Evolutionary conservation across 768 basidiomycete genomes (phyloP).

Genomic region (Suillus fuscotomentosus): DNA sequence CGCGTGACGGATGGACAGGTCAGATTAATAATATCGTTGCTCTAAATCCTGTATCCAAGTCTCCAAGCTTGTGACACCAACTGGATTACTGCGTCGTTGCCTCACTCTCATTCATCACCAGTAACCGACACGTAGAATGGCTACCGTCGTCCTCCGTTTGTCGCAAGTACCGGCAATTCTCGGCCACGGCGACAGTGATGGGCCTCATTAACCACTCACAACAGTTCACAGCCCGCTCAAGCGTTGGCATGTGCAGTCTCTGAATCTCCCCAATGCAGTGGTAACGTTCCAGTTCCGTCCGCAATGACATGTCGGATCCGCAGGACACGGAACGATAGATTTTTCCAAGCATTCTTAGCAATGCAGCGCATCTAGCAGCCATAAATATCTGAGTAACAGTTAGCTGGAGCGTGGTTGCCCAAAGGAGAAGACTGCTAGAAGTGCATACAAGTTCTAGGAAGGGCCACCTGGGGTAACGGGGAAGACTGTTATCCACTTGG

Average conservation of each 20-base stretch:
- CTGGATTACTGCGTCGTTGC: neutral
- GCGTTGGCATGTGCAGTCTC: constrained; percentile 25
- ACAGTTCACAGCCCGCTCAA: constrained; percentile 8
- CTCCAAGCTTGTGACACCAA: neutral
- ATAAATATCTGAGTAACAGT: constrained; percentile 13
- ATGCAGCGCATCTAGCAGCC: constrained; percentile 11
- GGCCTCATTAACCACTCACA: constrained; percentile 17
- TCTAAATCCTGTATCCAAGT: neutral
- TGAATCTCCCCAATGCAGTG: constrained; percentile 13
- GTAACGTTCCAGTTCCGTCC: constrained; percentile 10
- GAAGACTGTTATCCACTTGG: neutral
- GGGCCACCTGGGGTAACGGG: constrained; percentile 3
- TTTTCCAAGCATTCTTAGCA: constrained; percentile 11
- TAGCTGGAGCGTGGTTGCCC: constrained; percentile 13
- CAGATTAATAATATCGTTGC: constrained; percentile 4
- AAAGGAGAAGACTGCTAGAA: constrained; percentile 19
- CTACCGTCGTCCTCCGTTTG: constrained; percentile 2
- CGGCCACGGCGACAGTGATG: constrained; percentile 21
- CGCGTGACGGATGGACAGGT: constrained; percentile 12
- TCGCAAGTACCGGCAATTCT: constrained; percentile 17
- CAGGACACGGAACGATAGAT: neutral
- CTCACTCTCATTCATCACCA: neutral
- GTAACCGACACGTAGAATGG: neutral
- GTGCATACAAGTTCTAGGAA: constrained; percentile 10
- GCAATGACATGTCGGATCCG: constrained; percentile 1